Base-by-base conservation (phyloP, 1,284 basidiomycete genomes). In the Microbotryomycetes sp. region DNA sequence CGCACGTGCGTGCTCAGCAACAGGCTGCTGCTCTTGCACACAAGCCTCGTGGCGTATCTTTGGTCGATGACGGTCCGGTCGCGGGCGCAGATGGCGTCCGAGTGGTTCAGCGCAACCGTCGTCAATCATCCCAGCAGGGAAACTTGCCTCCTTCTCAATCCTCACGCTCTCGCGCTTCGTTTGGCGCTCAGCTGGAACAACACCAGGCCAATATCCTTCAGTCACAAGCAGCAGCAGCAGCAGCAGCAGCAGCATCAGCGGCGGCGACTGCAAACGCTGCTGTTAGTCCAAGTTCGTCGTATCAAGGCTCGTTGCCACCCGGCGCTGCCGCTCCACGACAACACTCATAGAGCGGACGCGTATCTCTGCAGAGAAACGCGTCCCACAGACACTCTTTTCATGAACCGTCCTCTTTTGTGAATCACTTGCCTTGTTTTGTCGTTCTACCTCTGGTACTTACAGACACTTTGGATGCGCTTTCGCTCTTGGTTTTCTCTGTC, bases 51-150 rank as follows among this genome's bases (percentile, higher is more conserved):
- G 89, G 89, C 30, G 80, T 92, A 31, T 85, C 84, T 55, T 75
- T 92, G 60, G 82, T 82, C 52, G 90, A 92, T 70, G 79, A 81
- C 66, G 90, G 90, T 16, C 88, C 87, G 52, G 87, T 91, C 2
- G 83, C 86, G 51, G 82, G 82, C 29, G 82, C 85, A 5, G 85
- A 88, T 4, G 85, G 84, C 45, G 51, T 63, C 6, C 56, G 66
- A 1, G 50, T 59, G 5, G 61, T 66, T 3, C 61, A 68, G 58
- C 63, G 66, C 18, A 24, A 29, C 24, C 53, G 53, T 45, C n/a
- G 45, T 31, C n/a, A 23, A n/a, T 16, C 56, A 28, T 18, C 31
- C 26, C 13, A 52, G 21, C 27, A 52, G 41, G 31, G 41, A 41
- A 9, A 41, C 11, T 18, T 11, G 35, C 35, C 9, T 11, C 18